phyloP scores from a whole-genome alignment of 139 green algal species.

The Chlorella sp. region DNA sequence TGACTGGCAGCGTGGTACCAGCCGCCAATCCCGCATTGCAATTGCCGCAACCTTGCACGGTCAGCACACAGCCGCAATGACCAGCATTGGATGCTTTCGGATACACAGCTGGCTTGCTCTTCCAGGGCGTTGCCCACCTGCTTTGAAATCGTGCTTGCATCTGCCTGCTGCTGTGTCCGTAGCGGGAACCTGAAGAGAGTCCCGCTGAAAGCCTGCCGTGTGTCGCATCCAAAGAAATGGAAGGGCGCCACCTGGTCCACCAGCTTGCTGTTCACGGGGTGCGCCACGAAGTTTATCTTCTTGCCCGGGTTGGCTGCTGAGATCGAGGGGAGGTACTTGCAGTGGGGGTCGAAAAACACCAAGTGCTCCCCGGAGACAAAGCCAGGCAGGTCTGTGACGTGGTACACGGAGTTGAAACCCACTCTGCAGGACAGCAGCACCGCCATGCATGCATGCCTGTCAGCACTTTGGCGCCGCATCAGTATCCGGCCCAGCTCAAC shows the following conservation, averaged over 20 bases:
- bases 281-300: constrained; percentile 60
- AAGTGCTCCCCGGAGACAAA: constrained; percentile 57
- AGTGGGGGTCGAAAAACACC: constrained; percentile 74
- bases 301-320: constrained; percentile 45
- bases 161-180: constrained; percentile 36
- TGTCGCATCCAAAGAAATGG: background rate
- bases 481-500: too few species aligned
- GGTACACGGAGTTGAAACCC: constrained; percentile 71
- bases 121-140: constrained; percentile 22
- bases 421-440: constrained; percentile 34
- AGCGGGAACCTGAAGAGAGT: constrained; percentile 74
- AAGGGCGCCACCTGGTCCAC: background rate
- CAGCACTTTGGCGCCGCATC: too few species aligned
- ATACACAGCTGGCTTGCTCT: background rate
- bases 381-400: constrained; percentile 67
- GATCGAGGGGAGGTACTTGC: constrained; percentile 32
- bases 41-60: background rate
- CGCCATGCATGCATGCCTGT: too few species aligned
- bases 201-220: constrained; percentile 21
- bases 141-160: constrained; percentile 54
- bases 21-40: too few species aligned
- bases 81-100: background rate
- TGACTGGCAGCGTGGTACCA: too few species aligned
- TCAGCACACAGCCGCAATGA: background rate
- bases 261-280: background rate